Percentiles rank a stretch among this genome's conserved stretches.
Conservation (phyloP, 331 rosid genomes). For the Malus hybrid region DNA sequence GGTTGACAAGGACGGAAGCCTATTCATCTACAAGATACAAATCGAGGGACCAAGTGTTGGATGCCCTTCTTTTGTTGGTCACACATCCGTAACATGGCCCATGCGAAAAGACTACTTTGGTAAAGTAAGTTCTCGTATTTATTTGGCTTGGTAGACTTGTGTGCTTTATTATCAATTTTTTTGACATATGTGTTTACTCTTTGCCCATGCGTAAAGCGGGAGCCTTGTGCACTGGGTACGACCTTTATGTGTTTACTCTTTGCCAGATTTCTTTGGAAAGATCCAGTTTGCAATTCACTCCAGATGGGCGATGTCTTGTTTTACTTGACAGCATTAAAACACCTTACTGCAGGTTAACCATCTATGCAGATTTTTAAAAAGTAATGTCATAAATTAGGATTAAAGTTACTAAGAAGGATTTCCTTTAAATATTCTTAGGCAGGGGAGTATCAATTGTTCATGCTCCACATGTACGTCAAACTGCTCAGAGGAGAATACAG, state of each 20-base stretch:
- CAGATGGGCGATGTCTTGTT: conserved; percentile 63
- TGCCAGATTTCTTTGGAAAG: conserved; percentile 53
- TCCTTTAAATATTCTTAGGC: conserved; percentile 35
- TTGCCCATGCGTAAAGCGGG: too few relatives aligned
- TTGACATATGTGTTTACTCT: conserved; percentile 1
- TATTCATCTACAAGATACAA: conserved; percentile 57
- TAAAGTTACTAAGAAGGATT: conserved; percentile 8
- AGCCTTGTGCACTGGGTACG: too few relatives aligned
- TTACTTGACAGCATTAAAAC: conserved; percentile 61
- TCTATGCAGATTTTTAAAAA: conserved; percentile 12
- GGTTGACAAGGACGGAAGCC: conserved; percentile 37
- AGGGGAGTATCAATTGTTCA: conserved; percentile 46
- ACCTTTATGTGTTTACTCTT: conserved; percentile 5
- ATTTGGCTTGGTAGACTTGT: neutral
- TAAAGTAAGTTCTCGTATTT: conserved; percentile 45
- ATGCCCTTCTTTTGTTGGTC: conserved; percentile 59
- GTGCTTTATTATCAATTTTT: neutral
- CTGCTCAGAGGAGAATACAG: conserved; percentile 43
- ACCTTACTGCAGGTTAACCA: conserved; percentile 71
- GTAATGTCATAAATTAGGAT: conserved; percentile 4
- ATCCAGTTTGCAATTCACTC: conserved; percentile 64
- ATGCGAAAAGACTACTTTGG: conserved; percentile 36
- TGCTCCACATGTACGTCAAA: conserved; percentile 68
- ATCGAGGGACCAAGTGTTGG: conserved; percentile 46
- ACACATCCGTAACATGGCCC: conserved; percentile 51